A percentile compares a stretch with the other conserved stretches of the same genome.
Evolutionary conservation across 2,329 filamentous ascomycete genomes (phyloP).

Genomic region (Neopestalotiopsis sp.): DNA sequence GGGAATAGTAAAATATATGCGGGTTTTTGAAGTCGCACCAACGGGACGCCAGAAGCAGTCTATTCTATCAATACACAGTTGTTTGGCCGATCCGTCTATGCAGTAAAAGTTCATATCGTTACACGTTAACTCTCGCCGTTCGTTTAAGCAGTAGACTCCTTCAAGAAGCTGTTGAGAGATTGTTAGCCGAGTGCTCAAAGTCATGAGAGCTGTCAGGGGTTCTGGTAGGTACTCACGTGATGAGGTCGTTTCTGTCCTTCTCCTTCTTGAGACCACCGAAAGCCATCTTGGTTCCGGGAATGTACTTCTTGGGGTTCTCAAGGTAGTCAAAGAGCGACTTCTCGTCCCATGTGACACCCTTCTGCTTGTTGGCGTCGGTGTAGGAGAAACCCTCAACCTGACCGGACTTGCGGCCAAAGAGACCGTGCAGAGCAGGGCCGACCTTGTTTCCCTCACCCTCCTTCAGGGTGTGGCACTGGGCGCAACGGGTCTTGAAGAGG

Average conservation of each 20-base stretch:
- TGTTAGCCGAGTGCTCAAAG: slow-evolving; percentile 30
- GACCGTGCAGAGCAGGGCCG: slow-evolving; percentile 94
- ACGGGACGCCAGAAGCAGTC: slow-evolving; percentile 33
- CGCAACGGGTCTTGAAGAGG: slow-evolving; percentile 99
- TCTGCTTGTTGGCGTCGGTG: slow-evolving; percentile 99
- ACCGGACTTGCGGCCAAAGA: slow-evolving; percentile 96
- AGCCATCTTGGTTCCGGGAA: slow-evolving; percentile 99
- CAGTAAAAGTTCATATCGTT: slow-evolving; percentile 37
- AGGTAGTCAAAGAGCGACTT: slow-evolving; percentile 94
- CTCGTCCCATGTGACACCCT: slow-evolving; percentile 89
- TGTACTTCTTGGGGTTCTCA: slow-evolving; percentile 99
- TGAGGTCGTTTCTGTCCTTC: slow-evolving; percentile 98
- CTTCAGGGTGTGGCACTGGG: slow-evolving; percentile 98
- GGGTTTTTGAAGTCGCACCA: slow-evolving; percentile 17
- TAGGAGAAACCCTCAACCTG: slow-evolving; percentile 92
- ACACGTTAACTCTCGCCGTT: slow-evolving; percentile 36
- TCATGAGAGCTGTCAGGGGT: background rate
- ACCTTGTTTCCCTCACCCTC: slow-evolving; percentile 94
- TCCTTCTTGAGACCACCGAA: slow-evolving; percentile 99
- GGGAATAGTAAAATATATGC: slow-evolving; percentile 22
- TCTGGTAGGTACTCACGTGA: slow-evolving; percentile 73
- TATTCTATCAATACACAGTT: slow-evolving; percentile 41
- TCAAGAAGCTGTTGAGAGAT: slow-evolving; percentile 65
- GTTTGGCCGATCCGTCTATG: slow-evolving; percentile 38
- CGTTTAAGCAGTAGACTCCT: slow-evolving; percentile 72